These are phyloP conservation scores for Fusarium musae DNA, from an alignment of 2,329 filamentous ascomycete genomes.

Conservation along the genomic window DNA sequence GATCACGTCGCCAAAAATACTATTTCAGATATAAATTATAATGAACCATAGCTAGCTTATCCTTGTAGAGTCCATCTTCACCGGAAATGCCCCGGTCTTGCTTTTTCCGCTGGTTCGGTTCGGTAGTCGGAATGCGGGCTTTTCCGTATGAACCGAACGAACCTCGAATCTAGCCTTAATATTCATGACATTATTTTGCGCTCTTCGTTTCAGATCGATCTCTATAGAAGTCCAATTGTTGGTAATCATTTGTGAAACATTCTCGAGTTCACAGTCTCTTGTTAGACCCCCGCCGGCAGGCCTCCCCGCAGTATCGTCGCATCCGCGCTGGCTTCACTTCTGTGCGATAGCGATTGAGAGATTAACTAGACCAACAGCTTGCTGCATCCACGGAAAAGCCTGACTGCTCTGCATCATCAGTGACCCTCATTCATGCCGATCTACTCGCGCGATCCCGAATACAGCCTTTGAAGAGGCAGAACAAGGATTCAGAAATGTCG, in stretches of 20 bases:
- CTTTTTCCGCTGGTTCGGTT: neutral
- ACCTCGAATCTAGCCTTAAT: neutral
- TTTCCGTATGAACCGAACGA: neutral
- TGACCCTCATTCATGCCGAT: too few relatives aligned
- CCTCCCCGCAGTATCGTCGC: neutral
- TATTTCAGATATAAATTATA: neutral
- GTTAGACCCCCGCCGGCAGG: neutral
- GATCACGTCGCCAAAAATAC: too few relatives aligned
- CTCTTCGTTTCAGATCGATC: neutral
- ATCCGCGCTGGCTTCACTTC: neutral
- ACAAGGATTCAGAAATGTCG: neutral
- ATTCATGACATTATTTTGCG: neutral
- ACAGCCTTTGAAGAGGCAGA: neutral
- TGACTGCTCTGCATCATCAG: neutral
- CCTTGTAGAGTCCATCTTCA: accelerated
- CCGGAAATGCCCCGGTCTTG: neutral
- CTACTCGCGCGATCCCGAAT: neutral
- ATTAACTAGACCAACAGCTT: neutral
- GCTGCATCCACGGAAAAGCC: neutral
- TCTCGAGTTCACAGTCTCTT: neutral
- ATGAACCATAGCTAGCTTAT: too few relatives aligned
- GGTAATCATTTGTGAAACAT: too few relatives aligned
- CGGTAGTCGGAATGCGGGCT: neutral
- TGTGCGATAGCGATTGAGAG: neutral
- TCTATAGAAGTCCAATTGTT: neutral